A percentile compares a stretch with the other conserved stretches of the same genome.
These are phyloP conservation scores for Hypoxylon rickii DNA, from an alignment of 495 filamentous ascomycete genomes.

Conservation along the genomic window DNA sequence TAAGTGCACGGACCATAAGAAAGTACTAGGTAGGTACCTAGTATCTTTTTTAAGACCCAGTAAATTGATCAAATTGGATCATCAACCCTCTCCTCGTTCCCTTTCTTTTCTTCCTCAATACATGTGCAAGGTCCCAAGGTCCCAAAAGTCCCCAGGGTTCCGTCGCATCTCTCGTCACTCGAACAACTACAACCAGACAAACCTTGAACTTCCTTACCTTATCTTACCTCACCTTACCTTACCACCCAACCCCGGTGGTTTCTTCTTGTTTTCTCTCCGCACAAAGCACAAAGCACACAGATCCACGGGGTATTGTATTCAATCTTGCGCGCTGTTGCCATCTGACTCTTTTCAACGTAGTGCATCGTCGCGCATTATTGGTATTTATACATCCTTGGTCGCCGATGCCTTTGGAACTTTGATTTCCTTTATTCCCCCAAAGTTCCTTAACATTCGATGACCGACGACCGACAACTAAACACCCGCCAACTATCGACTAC, in stretches of 20 bases:
- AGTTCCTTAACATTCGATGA: too few species aligned
- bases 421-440: background rate
- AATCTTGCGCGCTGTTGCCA: slow-evolving; percentile 10
- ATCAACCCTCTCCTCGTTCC: too few species aligned
- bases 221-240: too few species aligned
- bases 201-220: background rate
- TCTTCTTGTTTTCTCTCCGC: slow-evolving; percentile 18
- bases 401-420: background rate
- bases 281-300: background rate
- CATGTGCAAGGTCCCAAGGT: background rate
- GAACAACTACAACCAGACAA: background rate
- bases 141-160: too few species aligned
- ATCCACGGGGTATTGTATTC: background rate
- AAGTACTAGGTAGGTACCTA: background rate
- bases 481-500: too few species aligned
- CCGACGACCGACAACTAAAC: too few species aligned
- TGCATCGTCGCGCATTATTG: slow-evolving; percentile 15
- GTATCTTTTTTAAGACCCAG: too few species aligned
- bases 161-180: slow-evolving; percentile 15
- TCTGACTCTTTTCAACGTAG: background rate
- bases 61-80: too few species aligned
- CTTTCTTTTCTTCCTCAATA: background rate
- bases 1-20: background rate
- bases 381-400: slow-evolving; percentile 2
- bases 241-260: background rate